Evolutionary conservation across 768 basidiomycete species (phyloP).

Genomic region (Cystofilobasidium capitatum): DNA sequence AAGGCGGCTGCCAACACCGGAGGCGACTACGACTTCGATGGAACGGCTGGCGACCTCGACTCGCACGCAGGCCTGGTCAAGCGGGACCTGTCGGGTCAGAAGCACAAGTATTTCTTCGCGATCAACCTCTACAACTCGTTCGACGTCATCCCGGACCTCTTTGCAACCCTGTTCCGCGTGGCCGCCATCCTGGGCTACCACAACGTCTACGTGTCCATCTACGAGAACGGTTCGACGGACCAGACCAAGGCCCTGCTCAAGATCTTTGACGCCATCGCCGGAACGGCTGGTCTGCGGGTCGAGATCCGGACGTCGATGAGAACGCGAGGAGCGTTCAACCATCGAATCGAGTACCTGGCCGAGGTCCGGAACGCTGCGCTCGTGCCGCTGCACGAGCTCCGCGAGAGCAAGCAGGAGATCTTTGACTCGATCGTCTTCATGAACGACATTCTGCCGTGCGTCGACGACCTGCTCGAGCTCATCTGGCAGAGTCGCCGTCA

Average conservation of each 20-base stretch:
- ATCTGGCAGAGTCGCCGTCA: constrained; percentile 88
- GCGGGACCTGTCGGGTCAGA: constrained; percentile 40
- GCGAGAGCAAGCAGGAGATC: constrained; percentile 82
- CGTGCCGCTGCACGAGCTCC: constrained; percentile 84
- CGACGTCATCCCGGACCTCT: constrained; percentile 94
- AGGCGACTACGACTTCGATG: background rate
- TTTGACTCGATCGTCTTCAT: constrained; percentile 97
- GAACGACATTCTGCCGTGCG: constrained; percentile 97
- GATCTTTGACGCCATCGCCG: constrained; percentile 86
- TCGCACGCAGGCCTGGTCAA: constrained; percentile 22
- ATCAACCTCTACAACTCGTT: constrained; percentile 99
- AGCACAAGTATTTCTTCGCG: constrained; percentile 98
- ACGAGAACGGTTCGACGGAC: constrained; percentile 98
- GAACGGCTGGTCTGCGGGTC: constrained; percentile 80
- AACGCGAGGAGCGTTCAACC: constrained; percentile 90
- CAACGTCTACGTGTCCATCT: constrained; percentile 96
- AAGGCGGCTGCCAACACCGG: background rate
- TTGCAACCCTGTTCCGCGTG: constrained; percentile 89
- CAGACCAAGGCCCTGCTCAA: constrained; percentile 94
- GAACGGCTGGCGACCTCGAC: background rate
- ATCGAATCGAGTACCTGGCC: constrained; percentile 99
- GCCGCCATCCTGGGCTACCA: constrained; percentile 87
- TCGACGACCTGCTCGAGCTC: constrained; percentile 93
- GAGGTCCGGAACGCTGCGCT: constrained; percentile 98
- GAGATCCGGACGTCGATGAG: constrained; percentile 87